Base-by-base conservation (phyloP, 1,284 basidiomycete species). In the Exsudoporus floridanus region DNA sequence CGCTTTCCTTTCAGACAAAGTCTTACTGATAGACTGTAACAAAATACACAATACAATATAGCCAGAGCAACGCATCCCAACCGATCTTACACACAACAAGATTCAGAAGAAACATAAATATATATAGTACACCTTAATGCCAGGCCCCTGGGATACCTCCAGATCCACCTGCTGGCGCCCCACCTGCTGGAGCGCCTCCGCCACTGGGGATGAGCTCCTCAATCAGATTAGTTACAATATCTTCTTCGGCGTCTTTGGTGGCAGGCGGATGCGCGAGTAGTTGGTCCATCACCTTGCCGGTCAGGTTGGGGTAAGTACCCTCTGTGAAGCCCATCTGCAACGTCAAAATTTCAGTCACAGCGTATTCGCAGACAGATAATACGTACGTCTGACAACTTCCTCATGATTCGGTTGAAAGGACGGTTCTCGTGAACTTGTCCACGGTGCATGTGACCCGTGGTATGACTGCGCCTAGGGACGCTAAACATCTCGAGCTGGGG, bases 291-390 rank as follows among this genome's bases (percentile, higher is more conserved):
- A 89, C 77, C 65, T 80, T 81, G 3, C 66, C 66, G 13, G 72
- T 67, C 56, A 89, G 66, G 37, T 73, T 73, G 19, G 86, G 82
- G 64, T 82, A 77, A 23, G 74, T 71, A 36, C 65, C 67, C 50
- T 82, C 73, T 13, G 80, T 81, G 62, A 90, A 87, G 13, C 88
- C 87, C 86, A 90, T 89, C 86, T 90, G 54, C 3, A 60, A 50
- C 34, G 49, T 31, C n/a, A 33, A 45, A n/a, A 16, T 9, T 47
- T 68, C 31, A 67, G 46, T 45, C 7, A 46, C 41, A 41, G 35
- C 21, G 10, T 23, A 12, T 58, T 41, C 38, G 34, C 30, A 54
- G 57, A 37, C 41, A 59, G 52, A 57, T 42, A 53, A 57, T 50
- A 50, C 64, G 38, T 52, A 69, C 71, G 14, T 83, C 82, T 51